Percentiles rank a stretch among this genome's conserved stretches.
Evolutionary conservation across 176 grass and related monocot species (phyloP).

Genomic region (Oropetium thomaeum): DNA sequence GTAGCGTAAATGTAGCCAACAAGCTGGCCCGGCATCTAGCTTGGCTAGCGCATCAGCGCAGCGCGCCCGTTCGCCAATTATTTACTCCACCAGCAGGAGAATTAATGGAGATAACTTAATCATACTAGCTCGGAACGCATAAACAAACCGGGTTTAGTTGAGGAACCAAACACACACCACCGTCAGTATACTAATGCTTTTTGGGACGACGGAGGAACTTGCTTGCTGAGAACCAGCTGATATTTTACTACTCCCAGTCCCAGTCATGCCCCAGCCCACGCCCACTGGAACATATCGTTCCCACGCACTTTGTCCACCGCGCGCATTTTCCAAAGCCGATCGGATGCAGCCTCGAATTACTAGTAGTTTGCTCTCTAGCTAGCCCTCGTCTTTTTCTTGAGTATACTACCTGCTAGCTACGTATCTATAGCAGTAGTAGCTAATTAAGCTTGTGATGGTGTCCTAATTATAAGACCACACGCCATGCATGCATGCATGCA

Average conservation of each 20-base stretch:
- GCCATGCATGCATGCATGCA: too few species aligned
- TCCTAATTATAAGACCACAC: too few species aligned
- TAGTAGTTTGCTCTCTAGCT: neutral
- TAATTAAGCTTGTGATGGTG: too few species aligned
- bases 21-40: conserved; percentile 20
- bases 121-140: conserved; percentile 23
- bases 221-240: conserved; percentile 9
- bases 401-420: neutral
- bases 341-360: too few species aligned
- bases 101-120: conserved; percentile 55
- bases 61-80: neutral
- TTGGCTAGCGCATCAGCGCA: too few species aligned
- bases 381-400: neutral
- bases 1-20: too few species aligned
- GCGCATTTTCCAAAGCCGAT: neutral
- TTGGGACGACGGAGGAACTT: too few species aligned
- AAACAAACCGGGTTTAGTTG: conserved; percentile 42
- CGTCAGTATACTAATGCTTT: neutral
- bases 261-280: too few species aligned
- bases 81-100: conserved; percentile 4
- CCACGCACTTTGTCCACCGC: neutral
- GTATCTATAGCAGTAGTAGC: too few species aligned
- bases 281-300: conserved; percentile 10
- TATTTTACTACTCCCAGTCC: conserved; percentile 37
- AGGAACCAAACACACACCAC: conserved; percentile 28